These are phyloP conservation scores for Amaranthus palmeri DNA, from an alignment of 148 eudicot genomes.

Conservation along the genomic window DNA sequence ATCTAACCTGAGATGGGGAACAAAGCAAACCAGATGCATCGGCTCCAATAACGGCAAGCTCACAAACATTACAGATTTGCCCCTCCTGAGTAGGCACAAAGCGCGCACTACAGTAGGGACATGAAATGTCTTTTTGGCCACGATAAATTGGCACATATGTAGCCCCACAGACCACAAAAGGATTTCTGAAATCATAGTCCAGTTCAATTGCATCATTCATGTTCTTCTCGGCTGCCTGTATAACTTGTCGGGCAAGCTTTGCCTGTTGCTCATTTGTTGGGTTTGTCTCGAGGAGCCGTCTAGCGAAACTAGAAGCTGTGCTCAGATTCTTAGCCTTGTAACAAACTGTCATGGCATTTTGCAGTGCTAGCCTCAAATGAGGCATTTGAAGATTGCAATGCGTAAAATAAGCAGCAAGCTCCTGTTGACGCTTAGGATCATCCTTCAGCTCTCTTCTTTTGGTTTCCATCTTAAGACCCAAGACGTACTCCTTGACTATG, in stretches of 20 bases:
- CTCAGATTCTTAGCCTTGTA: slow-evolving; percentile 56
- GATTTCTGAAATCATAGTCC: slow-evolving; percentile 93
- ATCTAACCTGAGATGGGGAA: slow-evolving; percentile 77
- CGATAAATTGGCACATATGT: slow-evolving; percentile 79
- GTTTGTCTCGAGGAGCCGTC: slow-evolving; percentile 74
- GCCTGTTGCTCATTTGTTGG: slow-evolving; percentile 67
- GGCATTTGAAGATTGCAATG: slow-evolving; percentile 85
- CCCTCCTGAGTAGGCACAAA: slow-evolving; percentile 80
- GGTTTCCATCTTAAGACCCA: slow-evolving; percentile 80
- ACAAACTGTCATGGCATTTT: slow-evolving; percentile 71
- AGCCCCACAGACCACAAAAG: slow-evolving; percentile 88
- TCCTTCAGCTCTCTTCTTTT: slow-evolving; percentile 68
- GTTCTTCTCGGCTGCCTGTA: slow-evolving; percentile 81
- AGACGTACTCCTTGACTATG: slow-evolving; percentile 77
- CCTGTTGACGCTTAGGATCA: slow-evolving; percentile 77
- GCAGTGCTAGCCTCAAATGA: slow-evolving; percentile 75
- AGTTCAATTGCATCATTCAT: slow-evolving; percentile 62
- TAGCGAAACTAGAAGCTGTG: slow-evolving; percentile 78
- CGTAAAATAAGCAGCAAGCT: slow-evolving; percentile 92
- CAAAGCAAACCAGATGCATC: slow-evolving; percentile 97
- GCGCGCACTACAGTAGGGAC: slow-evolving; percentile 78
- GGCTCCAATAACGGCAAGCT: slow-evolving; percentile 68
- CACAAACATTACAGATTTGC: slow-evolving; percentile 76
- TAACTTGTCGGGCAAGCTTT: slow-evolving; percentile 64
- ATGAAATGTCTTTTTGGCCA: slow-evolving; percentile 70